These are phyloP conservation scores for Oropetium thomaeum DNA, from an alignment of 176 grass and related monocot genomes.

Conservation along the genomic window DNA sequence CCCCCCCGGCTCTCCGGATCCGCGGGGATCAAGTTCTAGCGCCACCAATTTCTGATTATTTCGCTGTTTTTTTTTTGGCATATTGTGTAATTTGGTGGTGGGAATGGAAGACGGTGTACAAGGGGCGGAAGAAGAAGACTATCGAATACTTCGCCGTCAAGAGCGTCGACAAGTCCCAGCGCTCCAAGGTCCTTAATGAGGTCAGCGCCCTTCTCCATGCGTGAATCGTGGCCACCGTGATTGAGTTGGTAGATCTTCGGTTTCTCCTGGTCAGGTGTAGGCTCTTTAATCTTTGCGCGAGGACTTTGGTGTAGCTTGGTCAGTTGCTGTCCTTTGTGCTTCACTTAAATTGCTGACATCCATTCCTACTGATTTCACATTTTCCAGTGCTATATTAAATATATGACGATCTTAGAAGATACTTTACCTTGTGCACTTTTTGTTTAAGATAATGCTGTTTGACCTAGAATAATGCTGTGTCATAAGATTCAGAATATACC, in stretches of 20 bases:
- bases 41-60: conserved; percentile 24
- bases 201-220: conserved; percentile 44
- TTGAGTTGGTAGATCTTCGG: neutral
- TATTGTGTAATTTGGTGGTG: neutral
- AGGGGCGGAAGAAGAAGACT: conserved; percentile 98
- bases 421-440: neutral
- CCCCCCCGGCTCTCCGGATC: conserved; percentile 4
- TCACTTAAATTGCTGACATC: neutral
- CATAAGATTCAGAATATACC: neutral
- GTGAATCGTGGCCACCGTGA: neutral
- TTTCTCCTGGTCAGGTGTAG: neutral
- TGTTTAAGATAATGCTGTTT: neutral
- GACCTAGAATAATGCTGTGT: neutral
- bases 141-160: conserved; percentile 97
- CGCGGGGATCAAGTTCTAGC: conserved; percentile 1
- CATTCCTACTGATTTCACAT: neutral
- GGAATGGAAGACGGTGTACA: conserved; percentile 74
- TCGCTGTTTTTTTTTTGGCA: conserved; percentile 15
- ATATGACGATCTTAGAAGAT: neutral
- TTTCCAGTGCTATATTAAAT: neutral
- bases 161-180: conserved; percentile 96
- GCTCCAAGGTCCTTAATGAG: conserved; percentile 91
- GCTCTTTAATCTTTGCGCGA: neutral
- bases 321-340: neutral
- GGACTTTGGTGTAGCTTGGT: neutral